Conservation (phyloP, 805 yeast species). For the Saccharomycopsis selenospora region DNA sequence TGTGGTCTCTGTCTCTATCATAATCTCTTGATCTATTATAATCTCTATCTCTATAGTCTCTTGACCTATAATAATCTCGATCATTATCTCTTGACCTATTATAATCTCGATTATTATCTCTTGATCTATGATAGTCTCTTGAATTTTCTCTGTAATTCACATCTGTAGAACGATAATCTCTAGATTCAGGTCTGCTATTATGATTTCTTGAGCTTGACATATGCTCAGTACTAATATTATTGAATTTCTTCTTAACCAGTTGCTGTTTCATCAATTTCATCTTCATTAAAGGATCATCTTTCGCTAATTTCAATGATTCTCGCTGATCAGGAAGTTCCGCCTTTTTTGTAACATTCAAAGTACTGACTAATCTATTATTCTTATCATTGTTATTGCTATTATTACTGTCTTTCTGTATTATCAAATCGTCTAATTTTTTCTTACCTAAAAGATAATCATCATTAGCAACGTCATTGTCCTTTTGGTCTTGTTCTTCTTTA, state of each 20-base stretch:
- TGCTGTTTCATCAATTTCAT: slow-evolving; percentile 26
- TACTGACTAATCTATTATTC: slow-evolving; percentile 23
- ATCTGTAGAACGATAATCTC: background rate
- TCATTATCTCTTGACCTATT: background rate
- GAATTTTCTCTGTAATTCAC: background rate
- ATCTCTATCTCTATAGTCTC: background rate
- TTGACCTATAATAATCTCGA: background rate
- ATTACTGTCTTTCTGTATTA: slow-evolving; percentile 24
- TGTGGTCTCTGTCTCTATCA: background rate
- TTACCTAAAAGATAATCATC: slow-evolving; percentile 52
- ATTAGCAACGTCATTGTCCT: slow-evolving; percentile 32
- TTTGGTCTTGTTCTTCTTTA: slow-evolving; percentile 22
- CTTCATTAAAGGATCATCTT: slow-evolving; percentile 46
- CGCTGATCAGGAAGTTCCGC: slow-evolving; percentile 19
- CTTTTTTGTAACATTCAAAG: slow-evolving; percentile 25
- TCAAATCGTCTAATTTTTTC: slow-evolving; percentile 36
- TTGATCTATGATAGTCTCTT: background rate
- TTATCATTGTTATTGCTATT: slow-evolving; percentile 21
- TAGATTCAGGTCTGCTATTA: background rate
- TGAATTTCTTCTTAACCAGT: background rate
- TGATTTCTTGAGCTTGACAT: background rate
- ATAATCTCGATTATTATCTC: background rate
- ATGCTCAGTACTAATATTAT: background rate
- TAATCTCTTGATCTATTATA: background rate
- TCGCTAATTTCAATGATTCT: slow-evolving; percentile 24